Percentiles rank a stretch among this genome's conserved stretches.
These are phyloP conservation scores for Neopestalotiopsis clavispora DNA, from an alignment of 2,329 filamentous ascomycete genomes.

Conservation along the genomic window DNA sequence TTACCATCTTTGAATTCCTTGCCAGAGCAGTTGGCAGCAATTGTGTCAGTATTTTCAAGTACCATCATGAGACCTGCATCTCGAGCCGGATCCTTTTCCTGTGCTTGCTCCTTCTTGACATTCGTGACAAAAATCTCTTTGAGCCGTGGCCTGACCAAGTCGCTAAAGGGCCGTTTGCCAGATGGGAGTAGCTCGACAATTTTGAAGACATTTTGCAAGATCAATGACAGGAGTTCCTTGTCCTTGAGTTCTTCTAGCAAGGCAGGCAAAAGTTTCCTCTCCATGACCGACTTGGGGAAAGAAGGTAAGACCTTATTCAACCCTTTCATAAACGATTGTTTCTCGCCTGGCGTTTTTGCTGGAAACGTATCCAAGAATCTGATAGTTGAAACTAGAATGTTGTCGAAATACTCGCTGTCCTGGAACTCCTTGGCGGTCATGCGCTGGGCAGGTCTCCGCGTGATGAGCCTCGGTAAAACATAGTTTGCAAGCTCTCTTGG, in stretches of 20 bases:
- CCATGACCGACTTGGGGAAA: conserved; percentile 91
- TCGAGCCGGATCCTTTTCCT: conserved; percentile 80
- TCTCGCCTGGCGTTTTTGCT: conserved; percentile 89
- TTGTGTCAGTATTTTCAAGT: conserved; percentile 78
- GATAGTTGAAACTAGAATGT: conserved; percentile 93
- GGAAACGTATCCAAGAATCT: conserved; percentile 91
- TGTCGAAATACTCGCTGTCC: conserved; percentile 95
- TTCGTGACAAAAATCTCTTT: conserved; percentile 80
- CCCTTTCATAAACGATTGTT: conserved; percentile 88
- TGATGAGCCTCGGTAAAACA: conserved; percentile 85
- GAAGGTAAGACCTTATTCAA: conserved; percentile 85
- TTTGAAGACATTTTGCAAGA: conserved; percentile 91
- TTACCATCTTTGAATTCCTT: conserved; percentile 93
- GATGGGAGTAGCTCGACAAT: conserved; percentile 81
- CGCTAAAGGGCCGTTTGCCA: conserved; percentile 78
- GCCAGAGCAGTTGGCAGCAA: conserved; percentile 81
- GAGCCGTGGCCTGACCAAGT: conserved; percentile 83
- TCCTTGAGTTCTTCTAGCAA: conserved; percentile 95
- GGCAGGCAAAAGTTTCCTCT: conserved; percentile 90
- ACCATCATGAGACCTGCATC: conserved; percentile 93
- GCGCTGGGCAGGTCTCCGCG: conserved; percentile 83
- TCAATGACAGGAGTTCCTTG: conserved; percentile 80
- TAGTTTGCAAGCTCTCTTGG: conserved; percentile 77
- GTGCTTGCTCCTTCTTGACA: conserved; percentile 57
- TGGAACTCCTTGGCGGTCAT: conserved; percentile 92